A percentile compares a stretch with the other conserved stretches of the same genome.
Conservation (phyloP, 441 rosid species). For the Biscutella laevigata region DNA sequence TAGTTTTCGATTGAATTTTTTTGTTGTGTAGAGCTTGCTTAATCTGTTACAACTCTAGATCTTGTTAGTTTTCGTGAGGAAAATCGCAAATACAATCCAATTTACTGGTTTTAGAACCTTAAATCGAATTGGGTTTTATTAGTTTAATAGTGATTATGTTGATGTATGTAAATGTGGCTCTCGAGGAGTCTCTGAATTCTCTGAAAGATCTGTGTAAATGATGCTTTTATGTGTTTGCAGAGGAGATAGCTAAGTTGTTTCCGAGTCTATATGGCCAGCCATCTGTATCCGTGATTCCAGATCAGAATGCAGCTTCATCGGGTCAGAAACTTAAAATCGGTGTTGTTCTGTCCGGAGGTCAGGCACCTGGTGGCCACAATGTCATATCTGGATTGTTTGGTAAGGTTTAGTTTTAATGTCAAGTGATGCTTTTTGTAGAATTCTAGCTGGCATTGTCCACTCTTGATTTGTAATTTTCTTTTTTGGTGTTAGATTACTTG, state of each 20-base stretch:
- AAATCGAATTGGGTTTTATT: background rate
- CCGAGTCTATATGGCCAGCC: constrained; percentile 87
- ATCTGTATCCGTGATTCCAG: constrained; percentile 55
- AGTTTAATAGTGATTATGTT: background rate
- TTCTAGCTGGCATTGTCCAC: background rate
- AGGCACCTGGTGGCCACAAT: constrained; percentile 99
- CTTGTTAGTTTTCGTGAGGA: background rate
- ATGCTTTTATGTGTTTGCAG: constrained; percentile 27
- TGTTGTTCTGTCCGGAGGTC: constrained; percentile 94
- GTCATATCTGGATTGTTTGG: constrained; percentile 88
- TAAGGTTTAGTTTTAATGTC: constrained; percentile 20
- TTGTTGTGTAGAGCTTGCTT: background rate
- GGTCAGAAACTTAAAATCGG: constrained; percentile 72
- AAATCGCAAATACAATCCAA: too few species aligned
- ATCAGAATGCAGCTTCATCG: constrained; percentile 25
- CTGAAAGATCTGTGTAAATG: constrained; percentile 15
- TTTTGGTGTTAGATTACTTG: constrained; percentile 59
- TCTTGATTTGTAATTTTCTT: background rate
- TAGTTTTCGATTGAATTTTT: background rate
- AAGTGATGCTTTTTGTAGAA: background rate
- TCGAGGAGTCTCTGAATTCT: background rate
- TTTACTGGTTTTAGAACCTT: too few species aligned
- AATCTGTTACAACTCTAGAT: too few species aligned
- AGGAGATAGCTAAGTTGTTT: constrained; percentile 87
- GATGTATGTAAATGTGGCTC: background rate